Base-by-base conservation (phyloP, 495 filamentous ascomycete species). In the Geopyxis carbonaria region DNA sequence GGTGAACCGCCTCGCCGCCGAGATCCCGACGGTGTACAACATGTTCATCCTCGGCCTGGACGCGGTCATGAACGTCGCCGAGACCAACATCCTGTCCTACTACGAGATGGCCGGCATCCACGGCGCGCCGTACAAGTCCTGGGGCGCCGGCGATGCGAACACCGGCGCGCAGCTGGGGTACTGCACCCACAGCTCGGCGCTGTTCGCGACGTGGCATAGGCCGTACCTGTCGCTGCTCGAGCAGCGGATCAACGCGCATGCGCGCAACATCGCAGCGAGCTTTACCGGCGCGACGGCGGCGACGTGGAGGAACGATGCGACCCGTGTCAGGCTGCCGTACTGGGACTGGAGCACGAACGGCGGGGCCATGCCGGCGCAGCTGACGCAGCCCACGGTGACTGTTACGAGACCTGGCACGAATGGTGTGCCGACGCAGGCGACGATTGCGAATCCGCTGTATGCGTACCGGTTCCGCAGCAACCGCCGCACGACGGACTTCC, bases 161-260 rank as follows among this genome's bases (percentile, higher is more conserved):
- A 25, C 45, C 2, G 40, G 43, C 21, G 20, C 50, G 11, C 36
- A 2, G 11, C 35, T 46, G 20, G 78, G 76, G 4, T 80, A 78
- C 47, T 83, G 78, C 45, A 61, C 64, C 10, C 78, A 82, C 57
- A 58, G 61, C 8, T 78, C 72, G 7, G 67, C 71, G 30, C 61
- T 82, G 22, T 82, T 81, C 47, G 65, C 68, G 24, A 67, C 75
- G 14, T 83, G 78, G 78, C 76, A 83, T 59, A 61, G 78, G 29
- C 70, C 76, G 11, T 83, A 81, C 55, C 61, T 80, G 37, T 66
- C 67, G 22, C 56, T 81, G 24, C 70, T 70, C 43, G 78, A 53
- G 50, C 50, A 55, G 46, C 30, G 8, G 6, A 23, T 53, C 31
- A n/a, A 15, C 8, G 3, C 1, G 5, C 42, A 49, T 33, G 50